A percentile compares a stretch with the other conserved stretches of the same genome.
These are phyloP conservation scores for Clonostachys solani DNA, from an alignment of 2,329 filamentous ascomycete species.

Conservation along the genomic window DNA sequence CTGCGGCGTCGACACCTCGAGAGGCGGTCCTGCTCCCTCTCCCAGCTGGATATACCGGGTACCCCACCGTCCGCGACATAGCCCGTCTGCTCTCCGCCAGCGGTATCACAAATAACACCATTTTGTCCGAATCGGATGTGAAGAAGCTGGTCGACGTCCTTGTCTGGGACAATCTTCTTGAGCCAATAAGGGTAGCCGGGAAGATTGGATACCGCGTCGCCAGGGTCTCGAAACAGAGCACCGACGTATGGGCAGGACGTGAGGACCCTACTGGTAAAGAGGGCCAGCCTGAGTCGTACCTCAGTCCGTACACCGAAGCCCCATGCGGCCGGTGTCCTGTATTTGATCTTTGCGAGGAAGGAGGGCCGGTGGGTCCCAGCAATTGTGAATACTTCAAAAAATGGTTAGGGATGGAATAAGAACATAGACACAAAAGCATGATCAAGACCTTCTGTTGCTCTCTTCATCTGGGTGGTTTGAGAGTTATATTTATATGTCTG, in stretches of 20 bases:
- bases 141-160: constrained; percentile 84
- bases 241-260: constrained; percentile 31
- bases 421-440: too few relatives aligned
- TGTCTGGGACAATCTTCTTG: constrained; percentile 80
- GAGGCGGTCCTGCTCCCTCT: constrained; percentile 44
- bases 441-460: too few relatives aligned
- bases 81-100: constrained; percentile 67
- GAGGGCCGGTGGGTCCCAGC: constrained; percentile 82
- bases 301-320: constrained; percentile 79
- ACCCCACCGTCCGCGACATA: constrained; percentile 77
- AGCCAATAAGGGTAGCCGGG: constrained; percentile 51
- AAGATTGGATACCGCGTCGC: constrained; percentile 49
- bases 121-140: constrained; percentile 69
- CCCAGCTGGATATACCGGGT: constrained; percentile 66
- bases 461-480: too few relatives aligned
- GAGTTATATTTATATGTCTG: too few relatives aligned
- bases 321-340: constrained; percentile 92
- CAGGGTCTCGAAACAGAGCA: constrained; percentile 40
- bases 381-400: constrained; percentile 89
- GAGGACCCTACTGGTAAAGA: constrained; percentile 27
- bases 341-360: constrained; percentile 87
- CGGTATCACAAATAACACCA: constrained; percentile 69
- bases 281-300: constrained; percentile 34
- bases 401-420: constrained; percentile 44
- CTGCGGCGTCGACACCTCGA: constrained; percentile 11